phyloP scores from a whole-genome alignment of 345 rosid species.

The Gossypium mustelinum region DNA sequence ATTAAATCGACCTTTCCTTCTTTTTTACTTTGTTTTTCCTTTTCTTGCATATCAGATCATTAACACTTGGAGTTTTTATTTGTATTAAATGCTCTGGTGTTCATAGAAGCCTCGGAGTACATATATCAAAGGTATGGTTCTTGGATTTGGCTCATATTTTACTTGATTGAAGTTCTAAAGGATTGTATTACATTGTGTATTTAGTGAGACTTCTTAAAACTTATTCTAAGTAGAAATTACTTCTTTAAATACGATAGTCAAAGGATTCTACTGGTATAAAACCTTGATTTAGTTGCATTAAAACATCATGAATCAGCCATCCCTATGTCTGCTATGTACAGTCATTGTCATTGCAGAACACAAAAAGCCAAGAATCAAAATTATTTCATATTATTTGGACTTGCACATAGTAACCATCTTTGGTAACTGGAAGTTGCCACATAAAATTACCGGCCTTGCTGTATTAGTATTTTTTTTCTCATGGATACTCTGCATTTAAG shows the following conservation, averaged over 20 bases:
- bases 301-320: neutral
- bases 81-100: slow-evolving; percentile 98
- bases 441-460: neutral
- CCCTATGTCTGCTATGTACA: neutral
- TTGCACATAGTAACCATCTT: neutral
- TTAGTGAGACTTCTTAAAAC: neutral
- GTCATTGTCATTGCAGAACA: neutral
- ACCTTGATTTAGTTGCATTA: neutral
- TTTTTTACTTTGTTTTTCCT: slow-evolving; percentile 21
- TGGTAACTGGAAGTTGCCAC: neutral
- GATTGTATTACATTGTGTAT: neutral
- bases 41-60: slow-evolving; percentile 54
- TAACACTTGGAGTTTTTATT: slow-evolving; percentile 73
- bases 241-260: neutral
- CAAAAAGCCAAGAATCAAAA: neutral
- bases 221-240: neutral
- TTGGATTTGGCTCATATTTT: neutral
- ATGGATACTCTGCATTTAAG: neutral
- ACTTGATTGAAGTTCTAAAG: neutral
- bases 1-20: slow-evolving; percentile 4
- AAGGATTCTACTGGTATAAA: neutral
- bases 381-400: neutral
- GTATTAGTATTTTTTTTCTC: neutral
- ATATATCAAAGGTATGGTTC: slow-evolving; percentile 75
- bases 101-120: slow-evolving; percentile 98